These are phyloP conservation scores for Fonsecaea erecta DNA, from an alignment of 2,329 filamentous ascomycete genomes.

Conservation along the genomic window DNA sequence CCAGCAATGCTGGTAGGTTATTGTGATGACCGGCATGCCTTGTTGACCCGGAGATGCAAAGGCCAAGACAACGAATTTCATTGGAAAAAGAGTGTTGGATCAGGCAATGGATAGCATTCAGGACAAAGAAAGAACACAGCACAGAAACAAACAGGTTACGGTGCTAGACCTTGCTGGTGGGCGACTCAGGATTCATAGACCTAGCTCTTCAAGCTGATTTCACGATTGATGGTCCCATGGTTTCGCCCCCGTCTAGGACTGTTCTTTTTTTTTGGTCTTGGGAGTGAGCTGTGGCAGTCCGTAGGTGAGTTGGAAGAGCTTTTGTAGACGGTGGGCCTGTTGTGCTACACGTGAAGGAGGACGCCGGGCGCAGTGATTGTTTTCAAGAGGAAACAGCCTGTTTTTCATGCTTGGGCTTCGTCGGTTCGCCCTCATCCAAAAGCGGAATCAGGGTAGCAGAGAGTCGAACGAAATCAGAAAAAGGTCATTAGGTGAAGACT, in stretches of 20 bases:
- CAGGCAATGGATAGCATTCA: background rate
- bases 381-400: too few species aligned
- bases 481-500: too few species aligned
- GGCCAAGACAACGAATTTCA: background rate
- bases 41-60: background rate
- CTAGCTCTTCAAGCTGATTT: background rate
- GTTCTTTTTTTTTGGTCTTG: background rate
- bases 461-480: too few species aligned
- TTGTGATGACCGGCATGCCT: background rate
- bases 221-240: background rate
- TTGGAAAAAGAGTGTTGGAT: background rate
- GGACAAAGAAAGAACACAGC: background rate
- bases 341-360: too few species aligned
- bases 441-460: too few species aligned
- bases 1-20: background rate
- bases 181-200: background rate
- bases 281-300: background rate
- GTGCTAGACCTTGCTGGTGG: background rate
- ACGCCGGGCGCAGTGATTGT: too few species aligned
- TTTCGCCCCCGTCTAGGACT: background rate
- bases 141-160: background rate
- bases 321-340: too few species aligned
- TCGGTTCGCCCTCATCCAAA: too few species aligned
- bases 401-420: too few species aligned
- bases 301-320: background rate